These are phyloP conservation scores for Suillus luteus DNA, from an alignment of 768 basidiomycete species.

Conservation along the genomic window DNA sequence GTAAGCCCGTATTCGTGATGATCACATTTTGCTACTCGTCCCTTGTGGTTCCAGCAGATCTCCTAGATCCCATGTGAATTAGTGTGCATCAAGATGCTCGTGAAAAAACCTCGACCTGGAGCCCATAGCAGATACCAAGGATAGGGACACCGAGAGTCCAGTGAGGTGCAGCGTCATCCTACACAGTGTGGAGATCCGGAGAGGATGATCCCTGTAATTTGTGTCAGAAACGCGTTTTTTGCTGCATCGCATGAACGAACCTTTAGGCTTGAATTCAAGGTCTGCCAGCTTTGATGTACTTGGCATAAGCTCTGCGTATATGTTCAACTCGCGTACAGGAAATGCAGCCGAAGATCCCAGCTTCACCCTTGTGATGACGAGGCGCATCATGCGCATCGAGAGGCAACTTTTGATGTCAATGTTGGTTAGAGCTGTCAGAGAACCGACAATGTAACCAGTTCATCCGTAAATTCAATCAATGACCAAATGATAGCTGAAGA, in stretches of 20 bases:
- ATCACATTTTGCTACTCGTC: constrained; percentile 81
- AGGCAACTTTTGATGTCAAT: no score
- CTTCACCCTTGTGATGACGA: no score
- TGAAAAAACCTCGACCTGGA: constrained; percentile 63
- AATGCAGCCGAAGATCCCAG: no score
- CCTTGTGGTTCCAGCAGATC: constrained; percentile 87
- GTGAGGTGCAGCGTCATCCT: constrained; percentile 89
- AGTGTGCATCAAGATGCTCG: not conserved
- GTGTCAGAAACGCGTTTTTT: not conserved
- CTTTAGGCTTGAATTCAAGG: constrained; percentile 92
- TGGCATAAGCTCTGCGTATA: constrained; percentile 97
- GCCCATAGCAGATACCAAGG: constrained; percentile 95
- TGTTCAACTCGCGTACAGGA: constrained; percentile 94
- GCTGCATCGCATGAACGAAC: constrained; percentile 39
- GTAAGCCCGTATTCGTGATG: constrained; percentile 97
- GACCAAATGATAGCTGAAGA: no score
- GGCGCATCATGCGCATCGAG: no score
- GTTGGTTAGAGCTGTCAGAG: no score
- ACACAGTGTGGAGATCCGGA: constrained; percentile 99
- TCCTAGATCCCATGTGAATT: constrained; percentile 55
- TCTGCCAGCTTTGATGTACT: constrained; percentile 91
- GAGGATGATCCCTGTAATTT: constrained; percentile 78
- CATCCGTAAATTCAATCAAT: no score
- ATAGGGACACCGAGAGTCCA: constrained; percentile 89
- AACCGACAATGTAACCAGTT: no score